Conservation (phyloP, 768 basidiomycete species). For the Auricularia cornea region DNA sequence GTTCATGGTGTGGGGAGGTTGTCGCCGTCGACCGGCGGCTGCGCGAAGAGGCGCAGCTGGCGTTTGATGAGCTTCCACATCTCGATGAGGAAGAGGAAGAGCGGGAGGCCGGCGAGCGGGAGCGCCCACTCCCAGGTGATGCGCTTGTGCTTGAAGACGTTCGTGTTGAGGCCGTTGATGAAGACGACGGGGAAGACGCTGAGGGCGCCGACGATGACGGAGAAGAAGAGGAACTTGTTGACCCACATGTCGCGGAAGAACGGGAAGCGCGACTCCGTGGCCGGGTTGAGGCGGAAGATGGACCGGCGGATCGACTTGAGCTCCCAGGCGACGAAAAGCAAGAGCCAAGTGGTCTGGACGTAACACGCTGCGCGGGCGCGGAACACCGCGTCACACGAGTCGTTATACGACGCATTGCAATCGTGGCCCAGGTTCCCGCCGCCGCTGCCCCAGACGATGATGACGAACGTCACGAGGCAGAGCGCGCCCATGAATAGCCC, state of each 20-base stretch:
- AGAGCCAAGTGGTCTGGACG: conserved; percentile 14
- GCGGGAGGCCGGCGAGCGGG: conserved; percentile 16
- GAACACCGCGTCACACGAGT: conserved; percentile 27
- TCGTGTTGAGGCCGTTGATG: conserved; percentile 25
- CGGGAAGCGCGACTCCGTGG: not conserved
- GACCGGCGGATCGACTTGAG: conserved; percentile 15
- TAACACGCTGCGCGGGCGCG: conserved; percentile 29
- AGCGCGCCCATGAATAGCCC: conserved; percentile 28
- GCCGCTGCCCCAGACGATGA: conserved; percentile 26
- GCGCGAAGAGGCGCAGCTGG: not conserved
- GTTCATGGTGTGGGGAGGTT: not conserved
- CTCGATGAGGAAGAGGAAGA: conserved; percentile 16
- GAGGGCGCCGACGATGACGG: conserved; percentile 24
- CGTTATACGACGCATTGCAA: conserved; percentile 24
- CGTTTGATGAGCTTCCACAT: conserved; percentile 6
- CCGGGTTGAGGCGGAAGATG: conserved; percentile 19
- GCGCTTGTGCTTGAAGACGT: conserved; percentile 25
- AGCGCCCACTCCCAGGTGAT: conserved; percentile 32
- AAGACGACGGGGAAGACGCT: conserved; percentile 24
- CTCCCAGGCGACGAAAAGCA: conserved; percentile 15
- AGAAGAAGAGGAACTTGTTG: conserved; percentile 11
- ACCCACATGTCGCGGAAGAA: conserved; percentile 1
- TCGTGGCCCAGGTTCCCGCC: conserved; percentile 20
- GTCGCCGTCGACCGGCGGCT: not conserved
- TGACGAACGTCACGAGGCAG: conserved; percentile 25